phyloP scores from a whole-genome alignment of 2,329 filamentous ascomycete species.

The Fusarium sterilihyphosum region DNA sequence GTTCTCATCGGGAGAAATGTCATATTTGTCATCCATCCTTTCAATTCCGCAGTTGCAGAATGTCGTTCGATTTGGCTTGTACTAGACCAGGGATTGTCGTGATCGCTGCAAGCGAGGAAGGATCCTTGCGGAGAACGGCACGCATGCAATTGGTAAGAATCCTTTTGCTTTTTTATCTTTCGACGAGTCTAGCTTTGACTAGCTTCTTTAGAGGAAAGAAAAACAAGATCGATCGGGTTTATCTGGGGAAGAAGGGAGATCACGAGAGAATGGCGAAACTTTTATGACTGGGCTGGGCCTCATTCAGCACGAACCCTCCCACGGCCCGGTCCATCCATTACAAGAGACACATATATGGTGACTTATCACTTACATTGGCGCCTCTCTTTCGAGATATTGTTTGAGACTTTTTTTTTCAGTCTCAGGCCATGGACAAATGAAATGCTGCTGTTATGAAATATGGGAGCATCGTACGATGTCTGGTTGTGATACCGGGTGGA shows the following conservation, averaged over 20 bases:
- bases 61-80: not conserved
- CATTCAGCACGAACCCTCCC: constrained; percentile 8
- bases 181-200: constrained; percentile 8
- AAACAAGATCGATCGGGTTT: not conserved
- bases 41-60: not conserved
- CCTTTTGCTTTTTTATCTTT: constrained; percentile 10
- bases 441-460: not conserved
- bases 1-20: not conserved
- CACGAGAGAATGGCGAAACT: constrained; percentile 15
- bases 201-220: not conserved
- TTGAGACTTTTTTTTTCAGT: not conserved
- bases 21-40: constrained; percentile 17
- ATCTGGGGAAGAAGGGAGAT: not conserved
- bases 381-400: not conserved
- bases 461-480: constrained; percentile 40
- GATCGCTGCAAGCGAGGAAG: constrained; percentile 21
- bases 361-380: constrained; percentile 3
- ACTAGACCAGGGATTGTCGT: constrained; percentile 22
- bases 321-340: constrained; percentile 26
- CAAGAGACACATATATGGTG: constrained; percentile 9
- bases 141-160: constrained; percentile 1
- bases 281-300: not conserved
- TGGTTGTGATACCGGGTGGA: constrained; percentile 37
- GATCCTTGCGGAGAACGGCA: constrained; percentile 20
- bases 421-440: not conserved